A percentile compares a stretch with the other conserved stretches of the same genome.
Evolutionary conservation across 116 monocot genomes (phyloP).

Genomic region (Papilionanthe hybrid): DNA sequence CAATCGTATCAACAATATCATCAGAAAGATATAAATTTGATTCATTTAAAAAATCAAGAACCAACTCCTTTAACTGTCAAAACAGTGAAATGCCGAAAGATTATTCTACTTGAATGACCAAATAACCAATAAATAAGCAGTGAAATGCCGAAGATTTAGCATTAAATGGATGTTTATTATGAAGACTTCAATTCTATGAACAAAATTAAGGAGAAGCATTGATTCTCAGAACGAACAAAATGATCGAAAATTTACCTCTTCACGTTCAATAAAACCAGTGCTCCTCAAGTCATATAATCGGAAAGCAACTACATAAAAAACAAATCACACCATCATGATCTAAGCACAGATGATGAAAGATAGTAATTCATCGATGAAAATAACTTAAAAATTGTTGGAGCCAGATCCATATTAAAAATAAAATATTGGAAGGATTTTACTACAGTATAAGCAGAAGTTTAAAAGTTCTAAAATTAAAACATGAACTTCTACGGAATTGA

Average conservation of each 20-base stretch:
- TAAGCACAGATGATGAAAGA: not conserved
- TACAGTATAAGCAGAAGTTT: not conserved
- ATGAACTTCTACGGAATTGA: not conserved
- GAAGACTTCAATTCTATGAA: not conserved
- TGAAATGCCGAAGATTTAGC: not conserved
- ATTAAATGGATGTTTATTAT: not conserved
- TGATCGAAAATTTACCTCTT: constrained; percentile 47
- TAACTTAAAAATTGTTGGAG: not conserved
- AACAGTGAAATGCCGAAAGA: not conserved
- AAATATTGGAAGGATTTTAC: not conserved
- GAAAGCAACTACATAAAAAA: constrained; percentile 70
- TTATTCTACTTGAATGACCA: not conserved
- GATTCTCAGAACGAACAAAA: not conserved
- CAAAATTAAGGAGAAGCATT: not conserved
- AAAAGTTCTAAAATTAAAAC: not conserved
- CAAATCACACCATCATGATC: not conserved
- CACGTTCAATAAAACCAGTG: constrained; percentile 78
- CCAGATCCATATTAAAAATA: not conserved
- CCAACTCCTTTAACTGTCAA: constrained; percentile 84
- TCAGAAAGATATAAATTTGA: constrained; percentile 71
- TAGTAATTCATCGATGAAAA: not conserved
- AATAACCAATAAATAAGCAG: not conserved
- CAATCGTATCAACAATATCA: constrained; percentile 69
- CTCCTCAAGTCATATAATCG: constrained; percentile 69
- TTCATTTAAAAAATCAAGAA: constrained; percentile 67